Conservation (phyloP, 805 yeast genomes). For the Candida oleophila region DNA sequence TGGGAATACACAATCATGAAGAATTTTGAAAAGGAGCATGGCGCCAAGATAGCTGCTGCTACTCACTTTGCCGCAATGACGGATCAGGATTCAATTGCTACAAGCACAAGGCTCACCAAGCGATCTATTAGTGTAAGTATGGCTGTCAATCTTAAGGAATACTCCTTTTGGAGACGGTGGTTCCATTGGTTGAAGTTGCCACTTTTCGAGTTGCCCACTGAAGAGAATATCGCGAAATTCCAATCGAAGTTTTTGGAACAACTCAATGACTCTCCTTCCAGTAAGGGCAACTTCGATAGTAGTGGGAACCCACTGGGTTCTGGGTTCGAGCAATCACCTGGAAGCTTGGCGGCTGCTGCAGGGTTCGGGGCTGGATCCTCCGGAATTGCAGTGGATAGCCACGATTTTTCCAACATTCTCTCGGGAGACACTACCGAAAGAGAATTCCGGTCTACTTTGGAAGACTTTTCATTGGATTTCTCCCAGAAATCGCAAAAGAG, state of each 20-base stretch:
- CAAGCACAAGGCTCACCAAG: conserved; percentile 24
- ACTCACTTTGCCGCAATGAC: conserved; percentile 4
- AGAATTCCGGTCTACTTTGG: conserved; percentile 29
- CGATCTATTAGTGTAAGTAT: conserved; percentile 28
- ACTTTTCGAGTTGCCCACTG: conserved; percentile 44
- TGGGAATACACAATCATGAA: conserved; percentile 56
- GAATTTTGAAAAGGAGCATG: conserved; percentile 36
- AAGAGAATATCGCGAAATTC: conserved; percentile 24
- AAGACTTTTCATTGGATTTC: conserved; percentile 29
- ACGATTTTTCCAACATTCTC: conserved; percentile 40
- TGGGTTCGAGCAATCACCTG: background rate
- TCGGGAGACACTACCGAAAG: conserved; percentile 26
- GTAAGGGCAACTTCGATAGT: background rate
- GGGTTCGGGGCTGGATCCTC: background rate
- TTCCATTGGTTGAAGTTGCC: conserved; percentile 41
- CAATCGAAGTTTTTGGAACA: conserved; percentile 14
- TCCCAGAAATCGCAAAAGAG: conserved; percentile 8
- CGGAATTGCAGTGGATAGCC: conserved; percentile 12
- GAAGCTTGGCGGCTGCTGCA: background rate
- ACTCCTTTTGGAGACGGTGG: conserved; percentile 39
- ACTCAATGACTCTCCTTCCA: background rate
- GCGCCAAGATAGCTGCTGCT: conserved; percentile 23
- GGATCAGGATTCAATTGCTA: conserved; percentile 22
- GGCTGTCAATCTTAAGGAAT: conserved; percentile 27
- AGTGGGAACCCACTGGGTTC: background rate